Percentiles rank a stretch among this genome's conserved stretches.
Evolutionary conservation across 1,139 yeast species (phyloP).

Genomic region (Taphrina pruni): DNA sequence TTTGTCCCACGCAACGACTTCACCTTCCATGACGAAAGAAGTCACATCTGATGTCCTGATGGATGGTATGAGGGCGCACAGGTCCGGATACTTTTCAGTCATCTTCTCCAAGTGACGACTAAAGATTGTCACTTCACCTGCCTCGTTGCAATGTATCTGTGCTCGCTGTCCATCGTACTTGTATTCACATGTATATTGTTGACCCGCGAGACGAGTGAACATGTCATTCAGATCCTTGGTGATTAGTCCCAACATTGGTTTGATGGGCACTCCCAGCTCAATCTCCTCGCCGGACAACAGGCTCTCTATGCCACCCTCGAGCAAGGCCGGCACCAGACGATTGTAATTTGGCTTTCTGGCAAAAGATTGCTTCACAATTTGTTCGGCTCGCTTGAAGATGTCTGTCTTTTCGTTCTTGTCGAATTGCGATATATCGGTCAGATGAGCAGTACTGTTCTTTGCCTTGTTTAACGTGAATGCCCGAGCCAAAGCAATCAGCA

Average conservation of each 20-base stretch:
- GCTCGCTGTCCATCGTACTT: conserved; percentile 98
- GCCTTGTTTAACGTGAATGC: conserved; percentile 72
- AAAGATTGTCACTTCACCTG: conserved; percentile 75
- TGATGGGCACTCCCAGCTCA: conserved; percentile 72
- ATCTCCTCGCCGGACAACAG: conserved; percentile 50
- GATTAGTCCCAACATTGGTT: conserved; percentile 98
- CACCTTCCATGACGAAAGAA: conserved; percentile 63
- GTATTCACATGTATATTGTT: conserved; percentile 89
- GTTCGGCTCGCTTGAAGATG: conserved; percentile 78
- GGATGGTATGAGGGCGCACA: conserved; percentile 56
- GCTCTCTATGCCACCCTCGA: conserved; percentile 69
- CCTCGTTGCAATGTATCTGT: conserved; percentile 76
- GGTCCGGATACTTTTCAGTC: conserved; percentile 95
- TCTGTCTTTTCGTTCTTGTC: conserved; percentile 67
- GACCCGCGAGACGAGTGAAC: conserved; percentile 71
- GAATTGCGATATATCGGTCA: conserved; percentile 45
- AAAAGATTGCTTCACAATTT: conserved; percentile 45
- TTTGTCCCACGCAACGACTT: conserved; percentile 97
- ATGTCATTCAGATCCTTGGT: conserved; percentile 90
- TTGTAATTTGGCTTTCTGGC: conserved; percentile 81
- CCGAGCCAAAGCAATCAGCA: conserved; percentile 79
- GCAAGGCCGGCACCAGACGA: conserved; percentile 69
- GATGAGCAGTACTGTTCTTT: conserved; percentile 46
- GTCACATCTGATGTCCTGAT: conserved; percentile 17
- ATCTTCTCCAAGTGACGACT: conserved; percentile 96